phyloP scores from a whole-genome alignment of 805 yeast species.

The Cyberlindnera japonica region DNA sequence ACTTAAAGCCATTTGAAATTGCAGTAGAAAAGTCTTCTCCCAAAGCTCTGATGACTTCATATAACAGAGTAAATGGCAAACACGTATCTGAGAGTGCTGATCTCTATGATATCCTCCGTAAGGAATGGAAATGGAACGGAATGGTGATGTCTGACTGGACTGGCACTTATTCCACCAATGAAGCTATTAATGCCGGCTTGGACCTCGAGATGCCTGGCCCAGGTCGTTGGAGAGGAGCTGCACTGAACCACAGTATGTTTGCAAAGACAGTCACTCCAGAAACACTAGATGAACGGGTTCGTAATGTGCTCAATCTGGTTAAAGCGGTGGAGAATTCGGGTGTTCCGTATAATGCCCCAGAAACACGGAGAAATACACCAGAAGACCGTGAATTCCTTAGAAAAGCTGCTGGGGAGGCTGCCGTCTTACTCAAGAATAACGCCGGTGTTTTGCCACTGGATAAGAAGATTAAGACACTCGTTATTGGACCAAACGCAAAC shows the following conservation, averaged over 20 bases:
- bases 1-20: conserved; percentile 56
- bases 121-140: conserved; percentile 57
- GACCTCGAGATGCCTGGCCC: conserved; percentile 68
- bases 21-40: conserved; percentile 53
- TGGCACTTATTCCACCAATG: conserved; percentile 48
- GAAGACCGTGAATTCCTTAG: conserved; percentile 38
- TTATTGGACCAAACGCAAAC: conserved; percentile 60
- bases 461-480: conserved; percentile 39
- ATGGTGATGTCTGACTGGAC: conserved; percentile 59
- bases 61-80: conserved; percentile 56
- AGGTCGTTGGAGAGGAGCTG: conserved; percentile 39
- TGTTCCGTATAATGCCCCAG: conserved; percentile 39
- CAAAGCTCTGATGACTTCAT: conserved; percentile 52
- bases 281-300: conserved; percentile 45
- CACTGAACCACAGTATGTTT: conserved; percentile 34
- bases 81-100: conserved; percentile 45
- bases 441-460: conserved; percentile 43
- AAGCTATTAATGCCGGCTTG: conserved; percentile 49
- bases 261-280: conserved; percentile 37
- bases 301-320: conserved; percentile 44
- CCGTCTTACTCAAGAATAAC: conserved; percentile 57
- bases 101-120: conserved; percentile 42
- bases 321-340: conserved; percentile 41
- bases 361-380: conserved; percentile 37
- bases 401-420: conserved; percentile 46